Conservation (phyloP, 2,329 filamentous ascomycete genomes). For the Alternaria sp. region DNA sequence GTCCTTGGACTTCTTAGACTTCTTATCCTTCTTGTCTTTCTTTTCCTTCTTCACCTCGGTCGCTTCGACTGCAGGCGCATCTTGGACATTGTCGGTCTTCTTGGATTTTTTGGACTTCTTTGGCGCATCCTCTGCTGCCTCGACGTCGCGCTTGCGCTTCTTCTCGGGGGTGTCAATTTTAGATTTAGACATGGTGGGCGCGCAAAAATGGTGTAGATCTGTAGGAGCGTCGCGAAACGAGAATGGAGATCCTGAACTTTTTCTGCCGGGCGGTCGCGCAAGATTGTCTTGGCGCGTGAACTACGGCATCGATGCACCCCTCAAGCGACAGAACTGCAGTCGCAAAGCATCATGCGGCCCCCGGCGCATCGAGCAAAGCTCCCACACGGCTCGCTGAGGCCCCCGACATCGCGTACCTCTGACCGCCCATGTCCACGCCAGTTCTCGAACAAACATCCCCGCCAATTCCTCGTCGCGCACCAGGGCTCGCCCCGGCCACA, state of each 20-base stretch:
- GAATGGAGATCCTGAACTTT: conserved; percentile 30
- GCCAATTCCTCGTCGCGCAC: conserved; percentile 56
- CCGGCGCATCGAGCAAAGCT: conserved; percentile 36
- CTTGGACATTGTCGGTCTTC: conserved; percentile 22
- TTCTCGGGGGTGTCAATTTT: conserved; percentile 37
- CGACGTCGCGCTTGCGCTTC: conserved; percentile 44
- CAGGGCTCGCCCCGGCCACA: conserved; percentile 61
- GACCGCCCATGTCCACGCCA: conserved; percentile 50
- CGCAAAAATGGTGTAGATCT: conserved; percentile 14
- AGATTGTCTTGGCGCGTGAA: conserved; percentile 24
- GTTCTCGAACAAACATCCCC: conserved; percentile 65
- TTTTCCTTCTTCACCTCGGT: conserved; percentile 26
- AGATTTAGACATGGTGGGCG: conserved; percentile 22
- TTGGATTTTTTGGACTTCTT: conserved; percentile 45
- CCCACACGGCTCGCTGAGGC: conserved; percentile 27
- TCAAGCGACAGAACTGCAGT: conserved; percentile 10
- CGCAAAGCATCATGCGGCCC: conserved; percentile 38
- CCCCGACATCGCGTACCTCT: conserved; percentile 20
- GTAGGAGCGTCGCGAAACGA: conserved; percentile 13
- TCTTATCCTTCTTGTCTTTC: conserved; percentile 28
- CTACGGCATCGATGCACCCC: conserved; percentile 14
- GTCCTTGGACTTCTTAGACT: conserved; percentile 30
- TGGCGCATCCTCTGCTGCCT: conserved; percentile 28
- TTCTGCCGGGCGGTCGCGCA: conserved; percentile 31
- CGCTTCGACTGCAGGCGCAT: conserved; percentile 19